These are phyloP conservation scores for Debaryomyces coudertii DNA, from an alignment of 1,139 yeast genomes.

Conservation along the genomic window DNA sequence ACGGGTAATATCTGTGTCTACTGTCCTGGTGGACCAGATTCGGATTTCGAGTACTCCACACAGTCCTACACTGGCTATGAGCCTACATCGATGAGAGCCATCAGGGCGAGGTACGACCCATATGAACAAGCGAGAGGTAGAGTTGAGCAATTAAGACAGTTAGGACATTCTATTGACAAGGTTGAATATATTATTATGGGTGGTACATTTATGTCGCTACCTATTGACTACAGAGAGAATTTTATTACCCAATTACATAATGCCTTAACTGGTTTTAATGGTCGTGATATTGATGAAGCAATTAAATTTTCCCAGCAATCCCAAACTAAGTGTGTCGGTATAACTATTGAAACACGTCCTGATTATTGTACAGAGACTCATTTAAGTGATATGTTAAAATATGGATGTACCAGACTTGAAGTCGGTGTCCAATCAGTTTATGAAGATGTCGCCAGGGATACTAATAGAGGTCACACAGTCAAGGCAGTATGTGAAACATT, in stretches of 20 bases:
- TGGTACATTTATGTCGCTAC: slow-evolving; percentile 96
- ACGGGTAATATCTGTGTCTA: slow-evolving; percentile 98
- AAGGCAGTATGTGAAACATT: slow-evolving; percentile 95
- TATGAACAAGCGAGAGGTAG: slow-evolving; percentile 99
- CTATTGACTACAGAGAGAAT: slow-evolving; percentile 83
- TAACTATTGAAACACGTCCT: slow-evolving; percentile 97
- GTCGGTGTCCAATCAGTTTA: slow-evolving; percentile 97
- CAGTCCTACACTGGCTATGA: slow-evolving; percentile 98
- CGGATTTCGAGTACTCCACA: slow-evolving; percentile 96
- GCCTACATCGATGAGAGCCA: slow-evolving; percentile 98
- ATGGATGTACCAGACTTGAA: slow-evolving; percentile 96
- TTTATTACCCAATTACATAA: slow-evolving; percentile 91
- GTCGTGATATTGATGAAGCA: slow-evolving; percentile 87
- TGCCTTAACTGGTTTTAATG: slow-evolving; percentile 92
- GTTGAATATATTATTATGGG: slow-evolving; percentile 99
- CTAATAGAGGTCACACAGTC: slow-evolving; percentile 98
- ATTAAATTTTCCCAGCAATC: slow-evolving; percentile 90
- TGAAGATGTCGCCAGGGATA: slow-evolving; percentile 98
- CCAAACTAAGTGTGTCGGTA: slow-evolving; percentile 96
- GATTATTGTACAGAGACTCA: slow-evolving; percentile 98
- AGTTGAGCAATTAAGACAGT: slow-evolving; percentile 89
- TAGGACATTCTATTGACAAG: slow-evolving; percentile 96
- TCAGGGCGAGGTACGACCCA: slow-evolving; percentile 96
- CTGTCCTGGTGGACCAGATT: slow-evolving; percentile 99
- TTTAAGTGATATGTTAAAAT: slow-evolving; percentile 89